phyloP scores from a whole-genome alignment of 75 land plant species.

The Isoetes taiwanensis region DNA sequence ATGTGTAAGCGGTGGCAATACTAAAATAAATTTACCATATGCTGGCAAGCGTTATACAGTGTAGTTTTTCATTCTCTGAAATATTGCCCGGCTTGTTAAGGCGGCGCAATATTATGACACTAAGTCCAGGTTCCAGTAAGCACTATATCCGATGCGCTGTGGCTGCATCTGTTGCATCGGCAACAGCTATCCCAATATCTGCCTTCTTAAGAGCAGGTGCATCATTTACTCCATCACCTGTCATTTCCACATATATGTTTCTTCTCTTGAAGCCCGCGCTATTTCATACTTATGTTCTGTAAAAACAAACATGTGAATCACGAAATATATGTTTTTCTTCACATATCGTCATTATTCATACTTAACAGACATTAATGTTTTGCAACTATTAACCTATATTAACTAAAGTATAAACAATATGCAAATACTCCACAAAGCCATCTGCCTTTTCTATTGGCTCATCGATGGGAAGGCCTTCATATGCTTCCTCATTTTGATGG shows the following conservation, averaged over 20 bases:
- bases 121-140: slow-evolving; percentile 46
- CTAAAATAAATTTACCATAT: not conserved
- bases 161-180: slow-evolving; percentile 56
- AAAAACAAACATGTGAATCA: not conserved
- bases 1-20: not conserved
- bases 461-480: slow-evolving; percentile 53
- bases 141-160: slow-evolving; percentile 39
- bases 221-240: slow-evolving; percentile 73
- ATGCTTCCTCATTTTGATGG: slow-evolving; percentile 42
- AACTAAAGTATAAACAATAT: too few relatives aligned
- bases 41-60: slow-evolving; percentile 21
- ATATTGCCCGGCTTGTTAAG: slow-evolving; percentile 33
- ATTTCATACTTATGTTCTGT: slow-evolving; percentile 92
- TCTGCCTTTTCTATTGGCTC: slow-evolving; percentile 90
- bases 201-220: slow-evolving; percentile 59
- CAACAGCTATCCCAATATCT: slow-evolving; percentile 50
- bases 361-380: too few relatives aligned
- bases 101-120: slow-evolving; percentile 42
- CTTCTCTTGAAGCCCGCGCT: slow-evolving; percentile 63
- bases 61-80: slow-evolving; percentile 46
- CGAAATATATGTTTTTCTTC: too few relatives aligned
- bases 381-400: not conserved
- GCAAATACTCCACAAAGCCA: slow-evolving; percentile 90
- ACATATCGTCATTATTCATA: too few relatives aligned
- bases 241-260: slow-evolving; percentile 77